Evolutionary conservation across 75 land plant genomes (phyloP), one percentile per base, ranked within the genome.

Genomic region (Pinus taeda): DNA sequence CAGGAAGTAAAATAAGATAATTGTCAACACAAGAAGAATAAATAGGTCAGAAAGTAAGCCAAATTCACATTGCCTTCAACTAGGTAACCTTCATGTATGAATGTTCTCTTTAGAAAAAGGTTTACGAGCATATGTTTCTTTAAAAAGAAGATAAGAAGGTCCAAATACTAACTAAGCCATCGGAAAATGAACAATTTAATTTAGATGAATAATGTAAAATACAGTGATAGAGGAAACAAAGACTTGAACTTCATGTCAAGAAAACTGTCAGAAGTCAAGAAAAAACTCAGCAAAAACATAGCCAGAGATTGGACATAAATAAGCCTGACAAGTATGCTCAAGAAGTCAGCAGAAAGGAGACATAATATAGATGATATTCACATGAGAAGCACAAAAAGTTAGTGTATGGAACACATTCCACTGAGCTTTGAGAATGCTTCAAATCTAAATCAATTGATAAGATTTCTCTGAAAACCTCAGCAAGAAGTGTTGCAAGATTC

Each of bases 401-500:
- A 22, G 22, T 24, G n/a, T 5, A 56, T 22, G 57, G 58, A 73
- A 56, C 0, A 53, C 21, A 24, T 55, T 22, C 26, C 53, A 26
- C 6, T 3, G 30, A 36, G 5, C 22, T 73, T 73, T 4, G 24
- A 53, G 33, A 73, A 56, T 56, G 58, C 39, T 56, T 73, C 33
- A 56, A 55, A 73, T 73, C 58, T 15, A 73, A 26, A 53, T 22
- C 21, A 15, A 73, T 39, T 33, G n/a, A 39, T 18, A 67, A 45
- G 21, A 67, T 39, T 67, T 39, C 45, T 67, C 49, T 67, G 67
- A 67, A 79, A 77, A 95, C 98, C 95, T 95, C 78, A 24, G 90
- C 98, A 70, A 94, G 82, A 79, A 94, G 87, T 22, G 77, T 76
- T 29, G 99, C 92, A 78, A 96, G 78, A 18, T 79, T 60, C 59